Conservation (phyloP, 179 eudicot genomes). For the Gypsophila paniculata region DNA sequence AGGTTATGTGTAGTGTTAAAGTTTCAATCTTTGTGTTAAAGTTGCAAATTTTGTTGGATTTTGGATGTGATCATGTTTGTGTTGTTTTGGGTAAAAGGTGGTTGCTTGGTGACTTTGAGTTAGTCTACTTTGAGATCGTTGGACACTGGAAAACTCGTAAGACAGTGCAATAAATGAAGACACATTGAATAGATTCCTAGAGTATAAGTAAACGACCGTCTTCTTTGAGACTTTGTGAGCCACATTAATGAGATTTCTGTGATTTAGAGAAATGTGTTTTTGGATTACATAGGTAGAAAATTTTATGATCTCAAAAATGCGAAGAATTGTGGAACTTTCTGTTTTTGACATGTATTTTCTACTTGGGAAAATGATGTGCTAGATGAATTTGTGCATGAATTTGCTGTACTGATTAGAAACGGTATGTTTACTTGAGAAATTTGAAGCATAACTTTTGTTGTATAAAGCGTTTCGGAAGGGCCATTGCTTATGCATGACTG, state of each 20-base stretch:
- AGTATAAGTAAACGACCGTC: too few species aligned
- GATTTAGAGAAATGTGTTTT: not conserved
- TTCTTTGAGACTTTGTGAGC: too few species aligned
- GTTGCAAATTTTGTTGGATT: too few species aligned
- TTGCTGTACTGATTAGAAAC: not conserved
- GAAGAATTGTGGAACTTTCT: not conserved
- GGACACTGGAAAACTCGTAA: too few species aligned
- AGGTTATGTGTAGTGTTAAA: too few species aligned
- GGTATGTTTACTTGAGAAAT: not conserved
- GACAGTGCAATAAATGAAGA: too few species aligned
- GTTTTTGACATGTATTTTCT: not conserved
- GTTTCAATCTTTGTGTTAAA: too few species aligned
- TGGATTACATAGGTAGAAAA: not conserved
- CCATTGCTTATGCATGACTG: not conserved
- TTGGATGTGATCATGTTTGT: too few species aligned
- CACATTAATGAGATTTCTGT: not conserved
- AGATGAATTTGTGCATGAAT: conserved; percentile 3
- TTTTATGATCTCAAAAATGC: not conserved
- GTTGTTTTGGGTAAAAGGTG: too few species aligned
- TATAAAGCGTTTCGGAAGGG: not conserved
- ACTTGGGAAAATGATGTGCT: not conserved
- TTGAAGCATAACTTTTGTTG: not conserved
- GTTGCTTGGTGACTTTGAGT: too few species aligned
- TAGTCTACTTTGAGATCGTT: too few species aligned
- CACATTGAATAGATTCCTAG: too few species aligned